These are phyloP conservation scores for Penicillium sp. DNA, from an alignment of 2,329 filamentous ascomycete species.

Conservation along the genomic window DNA sequence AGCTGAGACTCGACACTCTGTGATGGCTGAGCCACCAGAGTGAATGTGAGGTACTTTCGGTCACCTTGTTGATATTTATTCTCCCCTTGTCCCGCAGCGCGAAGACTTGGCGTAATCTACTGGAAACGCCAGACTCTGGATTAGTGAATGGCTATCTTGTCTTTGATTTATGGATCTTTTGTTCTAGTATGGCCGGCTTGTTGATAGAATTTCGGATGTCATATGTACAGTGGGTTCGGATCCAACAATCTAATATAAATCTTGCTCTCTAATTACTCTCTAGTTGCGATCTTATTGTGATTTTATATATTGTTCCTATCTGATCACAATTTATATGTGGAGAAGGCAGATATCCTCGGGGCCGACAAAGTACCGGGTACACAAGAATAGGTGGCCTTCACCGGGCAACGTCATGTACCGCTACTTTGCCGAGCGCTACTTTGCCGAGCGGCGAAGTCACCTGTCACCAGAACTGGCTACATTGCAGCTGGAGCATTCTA, in stretches of 20 bases:
- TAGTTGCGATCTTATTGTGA: neutral
- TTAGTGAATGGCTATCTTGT: neutral
- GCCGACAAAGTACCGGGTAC: slow-evolving; percentile 11
- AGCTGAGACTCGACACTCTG: slow-evolving; percentile 24
- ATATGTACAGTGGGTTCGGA: slow-evolving; percentile 14
- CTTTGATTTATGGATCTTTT: neutral
- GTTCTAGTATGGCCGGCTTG: slow-evolving; percentile 3
- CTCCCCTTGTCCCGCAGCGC: slow-evolving; percentile 5
- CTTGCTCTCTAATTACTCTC: neutral
- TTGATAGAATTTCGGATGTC: slow-evolving; percentile 15
- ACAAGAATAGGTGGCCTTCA: neutral
- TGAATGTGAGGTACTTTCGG: slow-evolving; percentile 16
- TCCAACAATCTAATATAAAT: slow-evolving; percentile 1
- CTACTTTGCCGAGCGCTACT: slow-evolving; percentile 22
- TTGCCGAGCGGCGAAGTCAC: slow-evolving; percentile 24
- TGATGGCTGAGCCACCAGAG: slow-evolving; percentile 36
- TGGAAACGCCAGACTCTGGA: neutral
- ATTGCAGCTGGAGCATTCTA: slow-evolving; percentile 2
- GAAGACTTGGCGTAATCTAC: slow-evolving; percentile 14
- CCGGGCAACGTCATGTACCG: slow-evolving; percentile 19
- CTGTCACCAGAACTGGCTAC: slow-evolving; percentile 16
- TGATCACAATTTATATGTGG: neutral
- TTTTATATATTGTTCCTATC: neutral
- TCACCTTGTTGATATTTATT: slow-evolving; percentile 6
- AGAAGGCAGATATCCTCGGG: neutral